Percentiles rank a stretch among this genome's conserved stretches.
Evolutionary conservation across 179 eudicot species (phyloP).

Genomic region (Beta corolliflora): DNA sequence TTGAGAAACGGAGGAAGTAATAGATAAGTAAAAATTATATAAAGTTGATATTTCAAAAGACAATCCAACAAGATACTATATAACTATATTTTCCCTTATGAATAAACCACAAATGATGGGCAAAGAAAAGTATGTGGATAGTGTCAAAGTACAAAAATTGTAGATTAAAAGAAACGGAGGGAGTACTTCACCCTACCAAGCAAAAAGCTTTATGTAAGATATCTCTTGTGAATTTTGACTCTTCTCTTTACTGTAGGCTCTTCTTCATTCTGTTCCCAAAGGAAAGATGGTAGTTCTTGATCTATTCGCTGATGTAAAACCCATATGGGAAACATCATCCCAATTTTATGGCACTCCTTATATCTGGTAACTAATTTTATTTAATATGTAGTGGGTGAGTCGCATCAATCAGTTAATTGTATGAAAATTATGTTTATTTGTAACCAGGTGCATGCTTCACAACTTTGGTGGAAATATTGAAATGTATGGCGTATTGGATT

Average conservation of each 20-base stretch:
- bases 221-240: neutral
- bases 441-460: constrained; percentile 96
- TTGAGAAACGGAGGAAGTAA: too few species aligned
- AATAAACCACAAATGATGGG: too few species aligned
- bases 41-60: too few species aligned
- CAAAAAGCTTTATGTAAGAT: neutral
- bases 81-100: too few species aligned
- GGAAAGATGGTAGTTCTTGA: constrained; percentile 99
- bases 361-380: constrained; percentile 56
- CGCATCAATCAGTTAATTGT: neutral
- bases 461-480: constrained; percentile 99
- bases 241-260: constrained; percentile 56
- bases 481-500: constrained; percentile 93
- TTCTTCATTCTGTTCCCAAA: constrained; percentile 90
- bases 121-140: too few species aligned
- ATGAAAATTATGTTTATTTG: constrained; percentile 12
- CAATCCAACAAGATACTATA: too few species aligned
- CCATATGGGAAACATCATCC: constrained; percentile 86
- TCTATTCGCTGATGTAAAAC: constrained; percentile 96
- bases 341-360: constrained; percentile 96
- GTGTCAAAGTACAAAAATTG: too few species aligned
- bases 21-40: too few species aligned
- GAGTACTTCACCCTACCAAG: neutral
- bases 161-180: too few species aligned
- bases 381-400: constrained; percentile 1